phyloP scores from a whole-genome alignment of 2,329 filamentous ascomycete genomes.

The Beauveria brongniartii region DNA sequence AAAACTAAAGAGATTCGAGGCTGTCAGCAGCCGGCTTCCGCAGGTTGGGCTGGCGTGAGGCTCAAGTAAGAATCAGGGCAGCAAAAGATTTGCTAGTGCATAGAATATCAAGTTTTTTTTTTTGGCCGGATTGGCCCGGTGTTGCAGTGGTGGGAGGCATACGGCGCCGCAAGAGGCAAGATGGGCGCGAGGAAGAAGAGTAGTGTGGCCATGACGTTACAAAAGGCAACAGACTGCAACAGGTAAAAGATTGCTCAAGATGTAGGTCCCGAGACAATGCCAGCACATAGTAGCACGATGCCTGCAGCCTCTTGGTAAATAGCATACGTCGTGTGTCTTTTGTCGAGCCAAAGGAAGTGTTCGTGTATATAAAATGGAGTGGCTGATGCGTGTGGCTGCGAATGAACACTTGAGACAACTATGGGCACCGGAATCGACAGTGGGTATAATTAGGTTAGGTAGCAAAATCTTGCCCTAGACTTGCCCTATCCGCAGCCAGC shows the following conservation, averaged over 20 bases:
- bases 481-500: constrained; percentile 9
- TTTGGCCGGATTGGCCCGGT: background rate
- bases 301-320: background rate
- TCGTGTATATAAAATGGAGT: constrained; percentile 1
- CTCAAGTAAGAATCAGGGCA: background rate
- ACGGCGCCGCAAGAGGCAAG: background rate
- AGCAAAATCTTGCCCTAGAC: background rate
- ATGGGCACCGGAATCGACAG: background rate
- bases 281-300: background rate
- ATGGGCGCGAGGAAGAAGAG: background rate
- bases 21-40: no score
- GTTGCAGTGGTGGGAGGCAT: background rate
- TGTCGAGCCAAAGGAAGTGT: background rate
- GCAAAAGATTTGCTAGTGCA: background rate
- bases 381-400: background rate
- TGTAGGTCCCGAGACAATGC: no score
- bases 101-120: background rate
- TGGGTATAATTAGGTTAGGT: background rate
- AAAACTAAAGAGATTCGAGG: background rate
- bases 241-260: no score
- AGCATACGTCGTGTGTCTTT: background rate
- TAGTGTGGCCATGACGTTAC: background rate
- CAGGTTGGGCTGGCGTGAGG: background rate
- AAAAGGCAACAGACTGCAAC: background rate
- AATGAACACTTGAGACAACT: background rate